Conservation (phyloP, 345 rosid species). For the Eutrema yunnanense region DNA sequence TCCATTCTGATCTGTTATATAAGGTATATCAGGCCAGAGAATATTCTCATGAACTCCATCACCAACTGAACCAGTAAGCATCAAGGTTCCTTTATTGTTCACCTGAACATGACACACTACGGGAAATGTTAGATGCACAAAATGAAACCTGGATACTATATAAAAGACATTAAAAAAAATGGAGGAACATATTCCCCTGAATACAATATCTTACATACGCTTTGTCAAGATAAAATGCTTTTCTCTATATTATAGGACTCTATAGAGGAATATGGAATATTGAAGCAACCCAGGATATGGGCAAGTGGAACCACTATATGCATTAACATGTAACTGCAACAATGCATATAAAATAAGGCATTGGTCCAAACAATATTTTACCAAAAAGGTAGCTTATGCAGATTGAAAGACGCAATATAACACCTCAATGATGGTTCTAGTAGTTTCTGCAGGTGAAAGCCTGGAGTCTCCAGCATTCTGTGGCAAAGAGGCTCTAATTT, state of each 20-base stretch:
- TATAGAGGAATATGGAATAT: not conserved
- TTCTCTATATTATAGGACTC: not conserved
- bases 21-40: conserved; percentile 84
- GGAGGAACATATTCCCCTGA: not conserved
- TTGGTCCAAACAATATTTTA: not conserved
- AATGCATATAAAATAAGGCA: conserved; percentile 1
- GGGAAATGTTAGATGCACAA: conserved; percentile 43
- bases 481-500: conserved; percentile 45
- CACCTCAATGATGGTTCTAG: conserved; percentile 91
- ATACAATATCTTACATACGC: not conserved
- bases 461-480: conserved; percentile 37
- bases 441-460: conserved; percentile 70
- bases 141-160: not conserved
- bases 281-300: not conserved
- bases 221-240: not conserved
- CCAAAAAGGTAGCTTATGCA: not conserved
- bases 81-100: conserved; percentile 70
- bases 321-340: not conserved
- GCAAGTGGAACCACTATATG: not conserved
- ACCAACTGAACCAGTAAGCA: conserved; percentile 54
- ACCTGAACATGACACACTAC: conserved; percentile 71
- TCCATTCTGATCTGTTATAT: conserved; percentile 79
- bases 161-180: not conserved
- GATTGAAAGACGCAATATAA: conserved; percentile 31
- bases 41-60: conserved; percentile 70